These are phyloP conservation scores for Penicillium concentricum DNA, from an alignment of 2,329 filamentous ascomycete genomes.

Conservation along the genomic window DNA sequence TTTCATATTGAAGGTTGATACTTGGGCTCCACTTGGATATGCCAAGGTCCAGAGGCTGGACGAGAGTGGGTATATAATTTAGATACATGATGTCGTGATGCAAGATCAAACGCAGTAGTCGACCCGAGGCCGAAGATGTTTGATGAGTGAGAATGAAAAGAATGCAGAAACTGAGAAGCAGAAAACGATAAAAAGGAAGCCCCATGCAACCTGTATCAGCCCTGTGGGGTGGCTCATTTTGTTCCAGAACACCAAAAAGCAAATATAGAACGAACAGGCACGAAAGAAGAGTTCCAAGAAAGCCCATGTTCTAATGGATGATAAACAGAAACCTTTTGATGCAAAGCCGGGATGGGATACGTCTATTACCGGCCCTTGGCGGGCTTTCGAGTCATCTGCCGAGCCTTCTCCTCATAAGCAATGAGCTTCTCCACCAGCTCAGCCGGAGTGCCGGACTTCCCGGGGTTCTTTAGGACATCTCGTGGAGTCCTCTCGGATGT, in stretches of 20 bases:
- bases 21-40: background rate
- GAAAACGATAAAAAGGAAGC: background rate
- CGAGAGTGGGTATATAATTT: conserved; percentile 17
- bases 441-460: conserved; percentile 27
- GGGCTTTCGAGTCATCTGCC: conserved; percentile 29
- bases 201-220: background rate
- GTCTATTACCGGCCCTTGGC: conserved; percentile 28
- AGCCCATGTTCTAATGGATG: background rate
- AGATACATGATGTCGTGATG: conserved; percentile 26
- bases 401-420: conserved; percentile 34
- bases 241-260: conserved; percentile 12
- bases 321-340: conserved; percentile 9
- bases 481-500: conserved; percentile 20
- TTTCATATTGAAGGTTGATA: background rate
- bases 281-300: background rate
- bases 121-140: background rate
- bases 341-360: conserved; percentile 5
- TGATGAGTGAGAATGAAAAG: background rate
- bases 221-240: conserved; percentile 6
- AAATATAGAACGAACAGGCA: background rate
- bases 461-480: conserved; percentile 19
- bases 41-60: conserved; percentile 2
- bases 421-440: conserved; percentile 37
- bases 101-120: conserved; percentile 7
- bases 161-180: background rate